These are phyloP conservation scores for Penicillium paradoxum DNA, from an alignment of 495 filamentous ascomycete species.

Conservation along the genomic window DNA sequence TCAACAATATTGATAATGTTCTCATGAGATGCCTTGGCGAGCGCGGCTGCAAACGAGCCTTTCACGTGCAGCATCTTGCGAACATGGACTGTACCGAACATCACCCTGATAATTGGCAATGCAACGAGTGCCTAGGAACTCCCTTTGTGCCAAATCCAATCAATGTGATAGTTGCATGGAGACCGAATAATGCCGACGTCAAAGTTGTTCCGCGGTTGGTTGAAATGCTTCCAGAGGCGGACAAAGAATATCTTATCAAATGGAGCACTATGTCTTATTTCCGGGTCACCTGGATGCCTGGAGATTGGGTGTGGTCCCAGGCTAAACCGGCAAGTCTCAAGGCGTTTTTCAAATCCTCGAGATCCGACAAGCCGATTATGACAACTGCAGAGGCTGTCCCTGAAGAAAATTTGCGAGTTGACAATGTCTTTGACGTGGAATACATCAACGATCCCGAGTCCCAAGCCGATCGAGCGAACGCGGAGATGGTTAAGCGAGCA, in stretches of 20 bases:
- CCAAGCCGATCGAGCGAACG: conserved; percentile 36
- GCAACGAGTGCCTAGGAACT: conserved; percentile 61
- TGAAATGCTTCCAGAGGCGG: conserved; percentile 58
- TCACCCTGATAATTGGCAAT: conserved; percentile 70
- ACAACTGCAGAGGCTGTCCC: conserved; percentile 73
- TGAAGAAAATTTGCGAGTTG: conserved; percentile 75
- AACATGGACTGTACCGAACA: conserved; percentile 34
- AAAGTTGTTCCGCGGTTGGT: conserved; percentile 34
- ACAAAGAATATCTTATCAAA: conserved; percentile 87
- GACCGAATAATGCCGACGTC: conserved; percentile 53
- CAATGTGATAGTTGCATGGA: conserved; percentile 77
- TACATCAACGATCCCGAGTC: conserved; percentile 42
- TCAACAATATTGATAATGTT: conserved; percentile 72
- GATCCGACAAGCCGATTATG: conserved; percentile 60
- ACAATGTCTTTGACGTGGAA: conserved; percentile 79
- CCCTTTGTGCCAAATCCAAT: conserved; percentile 48
- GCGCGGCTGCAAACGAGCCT: conserved; percentile 64
- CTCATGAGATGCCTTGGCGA: conserved; percentile 67
- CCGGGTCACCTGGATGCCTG: conserved; percentile 77
- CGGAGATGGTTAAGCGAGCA: conserved; percentile 48
- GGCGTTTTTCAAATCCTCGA: conserved; percentile 67
- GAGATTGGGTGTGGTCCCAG: conserved; percentile 86
- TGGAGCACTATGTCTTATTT: conserved; percentile 77
- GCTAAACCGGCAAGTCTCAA: conserved; percentile 56
- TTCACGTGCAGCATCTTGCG: conserved; percentile 72